Base-by-base conservation (phyloP, 2,329 filamentous ascomycete genomes). In the Aspergillus pseudoterreus region DNA sequence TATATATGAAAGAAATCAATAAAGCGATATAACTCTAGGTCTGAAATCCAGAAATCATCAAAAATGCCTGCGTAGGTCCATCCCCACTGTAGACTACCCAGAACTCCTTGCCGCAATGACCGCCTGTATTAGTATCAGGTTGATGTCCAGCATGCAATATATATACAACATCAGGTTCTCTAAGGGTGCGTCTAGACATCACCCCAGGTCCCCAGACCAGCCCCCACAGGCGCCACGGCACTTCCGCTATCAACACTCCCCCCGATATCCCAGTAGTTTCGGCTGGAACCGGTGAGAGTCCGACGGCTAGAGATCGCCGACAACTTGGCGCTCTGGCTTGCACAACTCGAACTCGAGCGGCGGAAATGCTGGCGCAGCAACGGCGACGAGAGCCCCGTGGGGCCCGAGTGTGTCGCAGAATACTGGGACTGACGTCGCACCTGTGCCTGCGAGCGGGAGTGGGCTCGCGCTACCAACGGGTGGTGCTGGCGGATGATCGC, bases 251-350 rank as follows among this genome's bases (percentile, higher is more conserved):
- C 88, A 21, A 90, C 81, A 61, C 85, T 91, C 5, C 84, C 88
- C 22, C 90, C 90, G 58, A 96, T 83, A 68, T 96, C 92, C 92
- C 92, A 96, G 70, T 95, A 96, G 67, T 95, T 90, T 48, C 90
- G 77, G 43, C 85, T 89, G 42, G 88, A 92, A 32, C 83, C 81
- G 4, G 74, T 73, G 50, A 77, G 59, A 0, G 71, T 73, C 47
- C 81, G 77, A 62, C 80, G 78, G 36, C 83, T 85, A 32, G 83
- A 89, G 60, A 86, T 84, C 67, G 82, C 85, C 15, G 84, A 89
- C 61, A 86, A 83, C 69, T 87, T 86, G 6, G 89, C 90, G 69
- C 89, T 95, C 72, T 95, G 90, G 65, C 89, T 95, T 4, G 90
- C 90, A 69, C 90, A 95, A 69, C 88, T 95, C 52, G 84, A 82